Conservation (phyloP, 2,329 filamentous ascomycete species). For the Curvularia sp. region DNA sequence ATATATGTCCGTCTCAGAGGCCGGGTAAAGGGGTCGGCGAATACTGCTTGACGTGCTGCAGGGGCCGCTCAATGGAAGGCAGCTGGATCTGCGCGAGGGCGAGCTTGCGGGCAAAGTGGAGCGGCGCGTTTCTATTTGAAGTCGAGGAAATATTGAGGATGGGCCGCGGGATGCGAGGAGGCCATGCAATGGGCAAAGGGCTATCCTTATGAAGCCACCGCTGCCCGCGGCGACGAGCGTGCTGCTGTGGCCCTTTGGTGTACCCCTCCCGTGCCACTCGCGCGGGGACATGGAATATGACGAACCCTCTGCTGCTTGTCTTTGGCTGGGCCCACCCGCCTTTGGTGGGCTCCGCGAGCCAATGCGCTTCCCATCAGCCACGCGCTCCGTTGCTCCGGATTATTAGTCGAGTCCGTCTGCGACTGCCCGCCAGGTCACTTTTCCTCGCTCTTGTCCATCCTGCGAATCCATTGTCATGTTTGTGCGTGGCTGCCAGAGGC, state of each 20-base stretch:
- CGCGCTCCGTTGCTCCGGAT: conserved; percentile 39
- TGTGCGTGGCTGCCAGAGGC: background rate
- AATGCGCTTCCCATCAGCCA: conserved; percentile 25
- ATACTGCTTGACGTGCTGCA: conserved; percentile 37
- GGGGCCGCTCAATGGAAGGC: conserved; percentile 31
- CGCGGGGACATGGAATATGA: conserved; percentile 47
- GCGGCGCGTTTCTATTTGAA: conserved; percentile 18
- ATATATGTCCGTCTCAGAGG: conserved; percentile 33
- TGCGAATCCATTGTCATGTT: background rate
- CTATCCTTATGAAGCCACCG: conserved; percentile 25
- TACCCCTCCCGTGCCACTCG: conserved; percentile 35
- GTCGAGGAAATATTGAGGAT: background rate
- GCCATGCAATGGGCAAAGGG: conserved; percentile 26
- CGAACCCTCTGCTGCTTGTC: conserved; percentile 30
- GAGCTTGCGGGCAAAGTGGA: conserved; percentile 34
- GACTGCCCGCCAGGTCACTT: conserved; percentile 12
- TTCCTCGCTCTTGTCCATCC: conserved; percentile 21
- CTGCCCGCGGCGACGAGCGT: conserved; percentile 15
- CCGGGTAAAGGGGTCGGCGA: conserved; percentile 49
- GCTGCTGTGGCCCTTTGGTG: conserved; percentile 13
- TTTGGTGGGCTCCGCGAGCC: conserved; percentile 24
- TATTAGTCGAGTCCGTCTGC: conserved; percentile 22
- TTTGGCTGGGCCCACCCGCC: conserved; percentile 41
- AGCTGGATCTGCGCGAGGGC: conserved; percentile 38
- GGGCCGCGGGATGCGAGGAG: conserved; percentile 2